phyloP scores from a whole-genome alignment of 176 grass and related monocot genomes.

The Musa troglodytarum region DNA sequence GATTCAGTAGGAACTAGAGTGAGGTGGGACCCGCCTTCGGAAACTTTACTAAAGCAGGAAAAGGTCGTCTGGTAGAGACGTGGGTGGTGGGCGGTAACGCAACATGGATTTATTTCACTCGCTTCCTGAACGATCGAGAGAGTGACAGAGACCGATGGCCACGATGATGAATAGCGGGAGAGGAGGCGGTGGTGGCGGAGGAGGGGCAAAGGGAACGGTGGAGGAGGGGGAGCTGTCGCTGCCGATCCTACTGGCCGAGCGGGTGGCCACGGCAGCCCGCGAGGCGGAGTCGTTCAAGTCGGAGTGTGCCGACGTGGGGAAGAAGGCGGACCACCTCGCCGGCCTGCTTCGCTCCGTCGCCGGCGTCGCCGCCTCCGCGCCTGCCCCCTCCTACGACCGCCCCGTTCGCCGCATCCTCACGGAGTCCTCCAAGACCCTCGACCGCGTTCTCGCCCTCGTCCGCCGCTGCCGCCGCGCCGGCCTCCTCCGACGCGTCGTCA shows the following conservation, averaged over 20 bases:
- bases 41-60: too few species aligned
- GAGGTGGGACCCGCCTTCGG: too few species aligned
- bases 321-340: neutral
- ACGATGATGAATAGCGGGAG: neutral
- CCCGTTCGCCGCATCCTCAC: neutral
- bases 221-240: neutral
- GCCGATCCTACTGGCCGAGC: neutral
- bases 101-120: neutral
- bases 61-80: too few species aligned
- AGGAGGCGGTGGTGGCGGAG: neutral
- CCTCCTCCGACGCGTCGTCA: neutral
- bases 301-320: slow-evolving; percentile 1
- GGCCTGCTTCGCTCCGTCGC: neutral
- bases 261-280: neutral
- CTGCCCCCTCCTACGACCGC: neutral
- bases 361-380: neutral
- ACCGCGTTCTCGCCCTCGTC: neutral
- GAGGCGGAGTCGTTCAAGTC: slow-evolving; percentile 5
- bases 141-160: neutral
- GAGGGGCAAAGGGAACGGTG: neutral
- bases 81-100: too few species aligned
- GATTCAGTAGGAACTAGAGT: too few species aligned
- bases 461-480: slow-evolving; percentile 5
- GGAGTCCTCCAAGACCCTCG: neutral
- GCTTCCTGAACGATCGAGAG: neutral